Evolutionary conservation across 768 basidiomycete species (phyloP).

Genomic region (Boletus edulis): DNA sequence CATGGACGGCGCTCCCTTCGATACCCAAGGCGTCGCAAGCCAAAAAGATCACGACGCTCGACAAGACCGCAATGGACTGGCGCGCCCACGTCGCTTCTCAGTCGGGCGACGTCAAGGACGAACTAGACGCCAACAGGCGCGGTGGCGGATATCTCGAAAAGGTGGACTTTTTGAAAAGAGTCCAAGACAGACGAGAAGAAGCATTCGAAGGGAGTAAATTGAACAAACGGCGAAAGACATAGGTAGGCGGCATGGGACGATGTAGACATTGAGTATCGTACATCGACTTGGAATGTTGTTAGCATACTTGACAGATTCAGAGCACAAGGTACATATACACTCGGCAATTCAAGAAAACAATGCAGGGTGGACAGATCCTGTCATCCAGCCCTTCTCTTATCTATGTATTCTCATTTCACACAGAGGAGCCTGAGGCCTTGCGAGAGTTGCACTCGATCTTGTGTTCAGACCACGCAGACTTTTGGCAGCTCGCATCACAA

Average conservation of each 20-base stretch:
- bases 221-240: conserved; percentile 46
- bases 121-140: conserved; percentile 70
- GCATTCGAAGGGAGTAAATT: conserved; percentile 54
- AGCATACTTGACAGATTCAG: not conserved
- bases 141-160: conserved; percentile 83
- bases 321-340: not conserved
- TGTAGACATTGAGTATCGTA: conserved; percentile 2
- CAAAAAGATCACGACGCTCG: conserved; percentile 79
- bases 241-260: conserved; percentile 1
- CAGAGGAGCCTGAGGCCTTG: not conserved
- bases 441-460: conserved; percentile 8
- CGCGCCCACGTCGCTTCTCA: conserved; percentile 54
- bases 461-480: conserved; percentile 16
- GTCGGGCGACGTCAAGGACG: conserved; percentile 52
- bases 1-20: conserved; percentile 54
- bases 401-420: not conserved
- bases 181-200: conserved; percentile 69
- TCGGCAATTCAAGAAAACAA: not conserved
- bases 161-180: conserved; percentile 77
- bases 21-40: conserved; percentile 55
- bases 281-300: not conserved
- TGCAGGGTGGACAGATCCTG: not conserved
- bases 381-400: not conserved
- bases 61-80: conserved; percentile 90
- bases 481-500: conserved; percentile 15